Conservation (phyloP, 352 stramenopile species). For the Phytophthora fragariae region DNA sequence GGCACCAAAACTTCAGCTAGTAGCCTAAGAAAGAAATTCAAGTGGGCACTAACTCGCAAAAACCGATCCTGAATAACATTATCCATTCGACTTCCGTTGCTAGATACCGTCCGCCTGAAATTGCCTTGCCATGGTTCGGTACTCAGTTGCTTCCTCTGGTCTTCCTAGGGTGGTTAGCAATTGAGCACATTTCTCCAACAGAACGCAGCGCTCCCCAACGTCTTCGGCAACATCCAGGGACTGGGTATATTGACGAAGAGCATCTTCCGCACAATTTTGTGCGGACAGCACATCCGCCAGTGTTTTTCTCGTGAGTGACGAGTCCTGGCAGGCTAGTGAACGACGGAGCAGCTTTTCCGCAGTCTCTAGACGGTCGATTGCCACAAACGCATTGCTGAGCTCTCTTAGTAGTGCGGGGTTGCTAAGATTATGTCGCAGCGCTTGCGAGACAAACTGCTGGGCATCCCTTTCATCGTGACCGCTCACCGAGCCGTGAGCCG, state of each 20-base stretch:
- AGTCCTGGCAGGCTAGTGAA: slow-evolving; percentile 74
- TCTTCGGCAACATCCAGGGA: slow-evolving; percentile 54
- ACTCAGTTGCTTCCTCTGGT: slow-evolving; percentile 73
- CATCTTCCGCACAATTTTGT: slow-evolving; percentile 83
- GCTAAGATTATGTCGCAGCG: slow-evolving; percentile 63
- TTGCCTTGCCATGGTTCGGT: slow-evolving; percentile 62
- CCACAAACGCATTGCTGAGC: slow-evolving; percentile 84
- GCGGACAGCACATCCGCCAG: slow-evolving; percentile 79
- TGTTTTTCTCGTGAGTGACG: slow-evolving; percentile 78
- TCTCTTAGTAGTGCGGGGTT: slow-evolving; percentile 76
- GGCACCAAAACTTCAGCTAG: slow-evolving; percentile 8
- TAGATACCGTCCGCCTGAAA: slow-evolving; percentile 42
- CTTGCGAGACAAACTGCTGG: slow-evolving; percentile 63
- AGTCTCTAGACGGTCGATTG: slow-evolving; percentile 78
- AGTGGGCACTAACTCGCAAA: neutral
- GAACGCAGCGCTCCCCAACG: slow-evolving; percentile 48
- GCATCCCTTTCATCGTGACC: slow-evolving; percentile 53
- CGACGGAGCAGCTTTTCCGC: slow-evolving; percentile 74
- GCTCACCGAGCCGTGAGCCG: slow-evolving; percentile 26
- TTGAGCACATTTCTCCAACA: slow-evolving; percentile 72
- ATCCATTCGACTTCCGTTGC: slow-evolving; percentile 3
- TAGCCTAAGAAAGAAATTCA: slow-evolving; percentile 12
- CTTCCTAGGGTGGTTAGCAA: slow-evolving; percentile 75
- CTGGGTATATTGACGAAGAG: slow-evolving; percentile 71
- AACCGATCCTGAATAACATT: slow-evolving; percentile 12